phyloP scores from a whole-genome alignment of 1,284 basidiomycete species.

The Sphaerobolus stellatus region DNA sequence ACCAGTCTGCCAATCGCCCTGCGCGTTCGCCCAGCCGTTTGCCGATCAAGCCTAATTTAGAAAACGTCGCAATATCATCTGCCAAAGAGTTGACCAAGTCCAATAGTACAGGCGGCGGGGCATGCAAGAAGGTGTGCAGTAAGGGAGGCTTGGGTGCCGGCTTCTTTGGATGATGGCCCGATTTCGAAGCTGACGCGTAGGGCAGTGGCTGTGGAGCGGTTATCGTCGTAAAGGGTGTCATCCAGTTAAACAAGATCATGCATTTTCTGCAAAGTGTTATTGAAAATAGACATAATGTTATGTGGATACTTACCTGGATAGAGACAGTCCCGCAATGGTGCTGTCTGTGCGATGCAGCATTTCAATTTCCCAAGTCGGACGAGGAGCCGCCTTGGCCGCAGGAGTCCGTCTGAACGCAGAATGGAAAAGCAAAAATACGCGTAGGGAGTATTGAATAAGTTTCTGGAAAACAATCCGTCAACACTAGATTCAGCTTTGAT shows the following conservation, averaged over 20 bases:
- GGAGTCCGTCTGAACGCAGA: slow-evolving; percentile 44
- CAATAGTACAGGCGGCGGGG: slow-evolving; percentile 79
- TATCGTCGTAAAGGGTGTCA: slow-evolving; percentile 66
- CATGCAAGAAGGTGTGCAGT: slow-evolving; percentile 68
- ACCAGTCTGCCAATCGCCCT: slow-evolving; percentile 74
- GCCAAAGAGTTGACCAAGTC: slow-evolving; percentile 70
- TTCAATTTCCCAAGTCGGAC: slow-evolving; percentile 53
- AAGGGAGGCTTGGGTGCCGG: slow-evolving; percentile 43
- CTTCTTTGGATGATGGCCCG: slow-evolving; percentile 23
- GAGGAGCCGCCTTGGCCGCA: slow-evolving; percentile 40
- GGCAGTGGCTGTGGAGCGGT: slow-evolving; percentile 63
- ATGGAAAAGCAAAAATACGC: slow-evolving; percentile 71
- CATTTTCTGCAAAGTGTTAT: slow-evolving; percentile 54
- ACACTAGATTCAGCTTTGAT: slow-evolving; percentile 3
- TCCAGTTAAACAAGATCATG: slow-evolving; percentile 79
- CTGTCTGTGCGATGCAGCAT: slow-evolving; percentile 58
- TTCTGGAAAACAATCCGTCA: slow-evolving; percentile 47
- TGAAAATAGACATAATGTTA: background rate
- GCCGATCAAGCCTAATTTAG: slow-evolving; percentile 65
- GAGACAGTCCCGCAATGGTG: slow-evolving; percentile 64
- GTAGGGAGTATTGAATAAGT: slow-evolving; percentile 78
- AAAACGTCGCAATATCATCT: slow-evolving; percentile 73
- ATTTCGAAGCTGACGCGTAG: slow-evolving; percentile 43
- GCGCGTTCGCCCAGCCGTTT: slow-evolving; percentile 63
- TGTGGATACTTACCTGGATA: slow-evolving; percentile 56